A percentile compares a stretch with the other conserved stretches of the same genome.
phyloP scores from a whole-genome alignment of 2,329 filamentous ascomycete species.

The Ophiobolus disseminans region DNA sequence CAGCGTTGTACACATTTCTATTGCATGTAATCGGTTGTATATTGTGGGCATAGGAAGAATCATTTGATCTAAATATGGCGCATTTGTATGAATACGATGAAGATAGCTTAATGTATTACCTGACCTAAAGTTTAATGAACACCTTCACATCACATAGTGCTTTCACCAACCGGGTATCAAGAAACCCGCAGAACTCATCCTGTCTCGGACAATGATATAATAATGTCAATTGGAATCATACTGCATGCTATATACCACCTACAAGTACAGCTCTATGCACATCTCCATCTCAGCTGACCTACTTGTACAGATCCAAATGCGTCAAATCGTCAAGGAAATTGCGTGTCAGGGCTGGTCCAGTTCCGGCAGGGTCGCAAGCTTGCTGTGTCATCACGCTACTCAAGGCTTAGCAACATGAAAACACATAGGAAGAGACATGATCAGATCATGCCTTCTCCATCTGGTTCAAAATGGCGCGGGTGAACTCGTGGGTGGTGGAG shows the following conservation, averaged over 20 bases:
- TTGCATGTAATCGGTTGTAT: neutral
- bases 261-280: constrained; percentile 52
- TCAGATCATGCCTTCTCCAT: constrained; percentile 70
- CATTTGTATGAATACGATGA: constrained; percentile 14
- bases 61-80: too few relatives aligned
- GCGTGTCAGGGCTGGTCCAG: neutral
- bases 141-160: too few relatives aligned
- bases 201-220: constrained; percentile 11
- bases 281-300: constrained; percentile 28
- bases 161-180: too few relatives aligned
- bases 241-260: constrained; percentile 51
- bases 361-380: neutral
- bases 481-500: constrained; percentile 92
- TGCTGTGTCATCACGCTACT: constrained; percentile 26
- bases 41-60: neutral
- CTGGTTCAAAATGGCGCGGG: constrained; percentile 89
- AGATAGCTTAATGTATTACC: constrained; percentile 12
- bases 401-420: constrained; percentile 18
- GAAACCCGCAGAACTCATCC: too few relatives aligned
- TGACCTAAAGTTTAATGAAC: too few relatives aligned
- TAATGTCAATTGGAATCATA: constrained; percentile 46
- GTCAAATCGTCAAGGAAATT: constrained; percentile 1
- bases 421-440: constrained; percentile 12
- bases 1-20: neutral
- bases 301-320: constrained; percentile 39